Percentiles rank a stretch among this genome's conserved stretches.
Conservation (phyloP, 2,329 filamentous ascomycete genomes). For the Drechslera avenae region DNA sequence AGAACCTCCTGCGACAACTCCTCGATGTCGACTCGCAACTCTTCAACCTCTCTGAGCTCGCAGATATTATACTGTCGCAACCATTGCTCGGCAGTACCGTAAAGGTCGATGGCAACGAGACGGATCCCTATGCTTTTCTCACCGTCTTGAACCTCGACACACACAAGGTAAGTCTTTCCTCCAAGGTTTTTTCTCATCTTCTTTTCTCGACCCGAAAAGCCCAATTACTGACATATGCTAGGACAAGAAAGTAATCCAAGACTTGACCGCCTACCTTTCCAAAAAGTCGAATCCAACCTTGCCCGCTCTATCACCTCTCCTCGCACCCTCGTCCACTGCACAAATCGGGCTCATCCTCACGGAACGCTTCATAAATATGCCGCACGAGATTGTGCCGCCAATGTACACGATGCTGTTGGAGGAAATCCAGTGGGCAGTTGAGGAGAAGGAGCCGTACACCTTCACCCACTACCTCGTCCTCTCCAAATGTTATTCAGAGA, state of each 20-base stretch:
- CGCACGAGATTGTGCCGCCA: conserved; percentile 87
- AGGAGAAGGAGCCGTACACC: conserved; percentile 88
- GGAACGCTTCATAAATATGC: conserved; percentile 95
- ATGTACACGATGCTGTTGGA: conserved; percentile 94
- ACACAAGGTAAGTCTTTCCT: conserved; percentile 59
- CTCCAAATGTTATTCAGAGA: conserved; percentile 90
- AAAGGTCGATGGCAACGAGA: conserved; percentile 94
- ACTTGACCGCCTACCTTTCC: conserved; percentile 73
- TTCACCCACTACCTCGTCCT: conserved; percentile 93
- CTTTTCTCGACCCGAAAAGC: too few relatives aligned
- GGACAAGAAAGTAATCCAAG: conserved; percentile 72
- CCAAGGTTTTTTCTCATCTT: not conserved
- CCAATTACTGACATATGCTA: conserved; percentile 33
- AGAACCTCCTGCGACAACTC: conserved; percentile 86
- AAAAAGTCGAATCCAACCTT: conserved; percentile 58
- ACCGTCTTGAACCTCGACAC: conserved; percentile 83
- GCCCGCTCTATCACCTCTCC: conserved; percentile 49
- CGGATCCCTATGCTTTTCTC: conserved; percentile 89
- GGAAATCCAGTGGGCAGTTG: conserved; percentile 84
- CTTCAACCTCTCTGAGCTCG: conserved; percentile 84
- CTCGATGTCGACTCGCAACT: conserved; percentile 85
- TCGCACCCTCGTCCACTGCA: conserved; percentile 41
- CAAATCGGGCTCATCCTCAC: conserved; percentile 87
- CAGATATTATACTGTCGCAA: conserved; percentile 86
- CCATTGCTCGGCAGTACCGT: conserved; percentile 89